Evolutionary conservation across 768 basidiomycete species (phyloP), one percentile per base, ranked within the genome.

Genomic region (Phylloporus sp.): DNA sequence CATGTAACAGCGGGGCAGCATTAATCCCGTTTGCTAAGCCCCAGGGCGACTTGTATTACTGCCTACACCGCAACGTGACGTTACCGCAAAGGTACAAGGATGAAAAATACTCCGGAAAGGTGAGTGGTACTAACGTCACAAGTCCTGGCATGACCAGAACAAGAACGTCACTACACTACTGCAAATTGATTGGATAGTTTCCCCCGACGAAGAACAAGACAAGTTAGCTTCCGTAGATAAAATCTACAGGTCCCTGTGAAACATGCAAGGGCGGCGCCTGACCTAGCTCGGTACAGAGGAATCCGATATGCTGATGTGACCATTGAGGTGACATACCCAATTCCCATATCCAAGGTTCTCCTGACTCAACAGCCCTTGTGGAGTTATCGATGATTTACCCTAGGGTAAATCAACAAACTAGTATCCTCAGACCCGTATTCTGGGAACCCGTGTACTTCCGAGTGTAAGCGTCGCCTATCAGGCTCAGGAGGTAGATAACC

Each of bases 1-100:
- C 50, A 18, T 49, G 53, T n/a, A 46, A 7, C 44, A 13, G 38
- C 42, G 52, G 58, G 38, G 41, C 23, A 31, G 28, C 1, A 34
- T 47, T 53, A 20, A 42, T 40, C 29, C 1, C 20, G 15, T 9
- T 27, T 40, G 20, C 16, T 43, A 8, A 28, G 34, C 41, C 39
- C 28, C 31, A 29, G 34, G 16, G 22, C 36, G 48, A 11, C 3
- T 12, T 26, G 20, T n/a, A 12, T 5, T 24, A 15, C 38, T 18
- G 12, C 18, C 24, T 34, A 34, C 47, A 31, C 28, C 26, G 38
- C 28, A 24, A 34, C 15, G 23, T 11, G 24, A 40, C 18, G 34
- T 50, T 34, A 48, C 45, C 48, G 20, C 23, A 12, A 29, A 20
- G 23, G n/a, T 26, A 36, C 31, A 13, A 45, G 24, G 11, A n/a